Percentiles rank a stretch among this genome's conserved stretches.
Conservation (phyloP, 805 yeast genomes). For the Teunomyces funiuensis region DNA sequence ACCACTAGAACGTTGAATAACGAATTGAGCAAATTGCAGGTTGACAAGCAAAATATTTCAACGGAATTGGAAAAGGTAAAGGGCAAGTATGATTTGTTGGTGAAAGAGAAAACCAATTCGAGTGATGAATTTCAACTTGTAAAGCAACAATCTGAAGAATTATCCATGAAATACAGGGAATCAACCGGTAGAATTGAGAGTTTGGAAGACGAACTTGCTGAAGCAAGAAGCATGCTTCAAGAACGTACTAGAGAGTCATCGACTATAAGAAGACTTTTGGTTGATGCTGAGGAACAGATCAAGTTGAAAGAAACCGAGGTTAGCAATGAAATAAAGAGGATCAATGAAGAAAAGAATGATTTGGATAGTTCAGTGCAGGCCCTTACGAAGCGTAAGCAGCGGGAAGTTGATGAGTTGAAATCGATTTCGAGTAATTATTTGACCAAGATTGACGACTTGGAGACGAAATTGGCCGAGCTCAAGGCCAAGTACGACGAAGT, state of each 20-base stretch:
- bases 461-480: conserved; percentile 25
- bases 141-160: conserved; percentile 72
- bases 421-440: conserved; percentile 43
- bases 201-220: conserved; percentile 80
- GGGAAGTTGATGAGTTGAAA: conserved; percentile 62
- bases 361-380: conserved; percentile 54
- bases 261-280: conserved; percentile 64
- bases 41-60: conserved; percentile 40
- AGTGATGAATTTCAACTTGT: conserved; percentile 43
- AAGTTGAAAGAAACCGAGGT: conserved; percentile 54
- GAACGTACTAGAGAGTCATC: conserved; percentile 80
- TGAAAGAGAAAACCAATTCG: conserved; percentile 33
- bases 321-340: conserved; percentile 47
- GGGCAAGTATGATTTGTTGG: conserved; percentile 33
- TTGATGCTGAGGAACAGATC: conserved; percentile 65
- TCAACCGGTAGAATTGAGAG: conserved; percentile 58
- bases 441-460: conserved; percentile 41
- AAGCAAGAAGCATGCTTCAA: conserved; percentile 66
- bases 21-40: conserved; percentile 41
- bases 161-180: conserved; percentile 66
- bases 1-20: conserved; percentile 29
- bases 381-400: conserved; percentile 50
- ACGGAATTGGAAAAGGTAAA: conserved; percentile 41
- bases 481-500: conserved; percentile 7
- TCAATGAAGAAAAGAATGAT: conserved; percentile 61